Evolutionary conservation across 202 grass and related monocot species (phyloP).

Genomic region (Saccharum hybrid): DNA sequence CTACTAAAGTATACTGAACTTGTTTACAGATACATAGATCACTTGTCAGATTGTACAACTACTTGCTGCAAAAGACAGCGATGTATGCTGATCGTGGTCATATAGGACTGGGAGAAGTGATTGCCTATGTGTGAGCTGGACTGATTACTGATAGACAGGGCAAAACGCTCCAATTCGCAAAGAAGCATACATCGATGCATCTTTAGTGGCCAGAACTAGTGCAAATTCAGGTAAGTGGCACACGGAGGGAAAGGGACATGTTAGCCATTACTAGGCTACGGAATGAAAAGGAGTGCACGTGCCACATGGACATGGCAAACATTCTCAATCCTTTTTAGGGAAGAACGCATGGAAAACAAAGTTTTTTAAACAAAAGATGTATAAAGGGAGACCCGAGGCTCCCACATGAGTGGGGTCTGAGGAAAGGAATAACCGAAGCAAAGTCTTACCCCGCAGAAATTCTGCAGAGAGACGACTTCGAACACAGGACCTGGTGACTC

Average conservation of each 20-base stretch:
- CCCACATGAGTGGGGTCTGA: too few relatives aligned
- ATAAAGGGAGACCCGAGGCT: too few relatives aligned
- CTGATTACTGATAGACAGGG: neutral
- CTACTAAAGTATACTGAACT: too few relatives aligned
- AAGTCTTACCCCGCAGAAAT: too few relatives aligned
- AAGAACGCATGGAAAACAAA: slow-evolving; percentile 31
- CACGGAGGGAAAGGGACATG: slow-evolving; percentile 9
- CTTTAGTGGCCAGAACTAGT: neutral
- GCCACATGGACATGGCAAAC: slow-evolving; percentile 27
- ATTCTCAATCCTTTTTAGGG: slow-evolving; percentile 29
- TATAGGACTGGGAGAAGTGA: slow-evolving; percentile 9
- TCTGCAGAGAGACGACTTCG: too few relatives aligned
- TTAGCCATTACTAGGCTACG: neutral
- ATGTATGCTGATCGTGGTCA: neutral
- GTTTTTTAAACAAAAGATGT: slow-evolving; percentile 14
- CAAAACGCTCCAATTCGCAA: neutral
- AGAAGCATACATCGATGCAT: slow-evolving; percentile 1
- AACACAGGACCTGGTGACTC: too few relatives aligned
- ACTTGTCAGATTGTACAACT: neutral
- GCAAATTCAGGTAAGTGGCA: slow-evolving; percentile 31
- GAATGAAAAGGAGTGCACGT: slow-evolving; percentile 29
- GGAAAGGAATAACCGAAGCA: too few relatives aligned
- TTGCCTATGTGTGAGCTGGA: neutral
- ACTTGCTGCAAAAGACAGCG: neutral
- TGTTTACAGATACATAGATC: neutral